Evolutionary conservation across 345 rosid species (phyloP).

Genomic region (Eutrema yunnanense): DNA sequence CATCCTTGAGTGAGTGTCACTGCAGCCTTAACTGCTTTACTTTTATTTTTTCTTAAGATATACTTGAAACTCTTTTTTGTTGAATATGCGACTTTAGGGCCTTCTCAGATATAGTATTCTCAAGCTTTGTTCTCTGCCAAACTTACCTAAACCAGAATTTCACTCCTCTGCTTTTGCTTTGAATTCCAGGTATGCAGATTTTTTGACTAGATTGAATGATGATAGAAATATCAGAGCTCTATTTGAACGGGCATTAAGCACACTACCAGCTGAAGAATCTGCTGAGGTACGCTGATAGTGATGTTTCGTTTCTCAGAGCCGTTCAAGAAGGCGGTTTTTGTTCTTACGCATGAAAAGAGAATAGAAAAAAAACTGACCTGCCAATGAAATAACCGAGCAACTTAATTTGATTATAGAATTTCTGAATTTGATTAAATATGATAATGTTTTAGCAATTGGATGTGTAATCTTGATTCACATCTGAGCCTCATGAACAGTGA

Average conservation of each 20-base stretch:
- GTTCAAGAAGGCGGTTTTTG: not conserved
- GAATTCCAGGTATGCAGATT: constrained; percentile 77
- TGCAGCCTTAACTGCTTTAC: not conserved
- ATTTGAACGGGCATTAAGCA: constrained; percentile 90
- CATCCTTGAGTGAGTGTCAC: constrained; percentile 73
- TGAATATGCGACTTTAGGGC: not conserved
- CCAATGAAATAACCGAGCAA: not conserved
- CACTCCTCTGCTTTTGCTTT: constrained; percentile 8
- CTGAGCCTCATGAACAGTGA: not conserved
- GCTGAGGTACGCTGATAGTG: constrained; percentile 56
- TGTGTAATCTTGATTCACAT: not conserved
- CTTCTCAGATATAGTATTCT: not conserved
- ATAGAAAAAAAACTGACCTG: not conserved
- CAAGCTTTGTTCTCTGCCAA: not conserved
- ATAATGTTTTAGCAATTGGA: not conserved
- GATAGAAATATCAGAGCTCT: constrained; percentile 90
- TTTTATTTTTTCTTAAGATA: not conserved
- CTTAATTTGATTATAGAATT: not conserved
- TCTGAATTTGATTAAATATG: not conserved
- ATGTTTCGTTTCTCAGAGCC: not conserved
- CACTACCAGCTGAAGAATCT: constrained; percentile 79
- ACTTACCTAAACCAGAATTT: not conserved
- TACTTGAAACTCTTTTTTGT: not conserved
- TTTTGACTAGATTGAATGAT: constrained; percentile 87
- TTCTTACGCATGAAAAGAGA: constrained; percentile 1